These are phyloP conservation scores for Dendrobium huoshanense DNA, from an alignment of 106 monocot genomes.

Conservation along the genomic window DNA sequence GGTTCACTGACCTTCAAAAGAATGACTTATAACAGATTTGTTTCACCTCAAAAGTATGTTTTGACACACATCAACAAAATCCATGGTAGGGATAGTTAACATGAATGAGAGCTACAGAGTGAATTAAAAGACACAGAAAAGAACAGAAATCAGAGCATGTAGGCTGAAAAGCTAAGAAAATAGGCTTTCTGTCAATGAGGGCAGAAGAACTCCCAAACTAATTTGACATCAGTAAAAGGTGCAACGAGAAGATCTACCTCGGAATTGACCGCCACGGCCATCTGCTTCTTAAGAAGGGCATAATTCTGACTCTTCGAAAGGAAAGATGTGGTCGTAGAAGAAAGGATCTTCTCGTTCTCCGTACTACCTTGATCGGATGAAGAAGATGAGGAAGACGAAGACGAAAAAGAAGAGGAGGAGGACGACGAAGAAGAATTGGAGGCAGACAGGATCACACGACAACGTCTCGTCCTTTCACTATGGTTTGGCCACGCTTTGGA, in stretches of 20 bases:
- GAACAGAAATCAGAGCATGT: too few species aligned
- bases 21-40: too few species aligned
- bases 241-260: constrained; percentile 28
- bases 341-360: constrained; percentile 5
- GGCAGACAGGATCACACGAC: background rate
- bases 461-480: constrained; percentile 7
- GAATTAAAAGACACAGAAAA: too few species aligned
- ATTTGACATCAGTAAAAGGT: background rate
- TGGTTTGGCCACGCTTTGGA: background rate
- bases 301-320: constrained; percentile 56
- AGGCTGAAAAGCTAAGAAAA: too few species aligned
- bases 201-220: background rate
- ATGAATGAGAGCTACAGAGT: too few species aligned
- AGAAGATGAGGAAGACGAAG: background rate
- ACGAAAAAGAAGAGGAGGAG: background rate
- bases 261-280: constrained; percentile 61
- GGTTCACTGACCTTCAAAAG: too few species aligned
- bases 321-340: constrained; percentile 17
- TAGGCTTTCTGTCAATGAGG: too few species aligned
- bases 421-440: constrained; percentile 12
- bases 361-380: constrained; percentile 5
- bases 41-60: too few species aligned
- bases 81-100: too few species aligned
- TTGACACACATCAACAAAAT: too few species aligned
- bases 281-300: constrained; percentile 62